Conservation (phyloP, 73 alveolate species). For the Paramecium pentaurelia region DNA sequence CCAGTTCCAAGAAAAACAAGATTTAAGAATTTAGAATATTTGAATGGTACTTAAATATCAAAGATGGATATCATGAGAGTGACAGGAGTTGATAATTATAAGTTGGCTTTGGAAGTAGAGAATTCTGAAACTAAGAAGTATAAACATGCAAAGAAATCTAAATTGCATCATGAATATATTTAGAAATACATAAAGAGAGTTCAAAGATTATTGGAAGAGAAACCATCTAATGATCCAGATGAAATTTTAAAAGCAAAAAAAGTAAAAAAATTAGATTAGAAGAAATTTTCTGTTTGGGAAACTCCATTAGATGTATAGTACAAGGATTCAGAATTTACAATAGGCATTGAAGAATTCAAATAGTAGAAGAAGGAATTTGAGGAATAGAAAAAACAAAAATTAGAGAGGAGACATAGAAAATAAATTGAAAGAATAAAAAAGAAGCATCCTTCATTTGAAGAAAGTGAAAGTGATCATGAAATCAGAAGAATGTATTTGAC, state of each 20-base stretch:
- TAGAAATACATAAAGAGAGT: constrained; percentile 42
- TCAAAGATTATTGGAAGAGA: constrained; percentile 22
- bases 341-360: constrained; percentile 51
- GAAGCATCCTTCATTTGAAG: constrained; percentile 19
- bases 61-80: constrained; percentile 60
- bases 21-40: constrained; percentile 50
- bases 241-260: constrained; percentile 43
- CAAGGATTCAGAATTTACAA: constrained; percentile 55
- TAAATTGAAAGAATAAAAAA: constrained; percentile 20
- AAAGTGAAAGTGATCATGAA: constrained; percentile 54
- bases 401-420: constrained; percentile 26
- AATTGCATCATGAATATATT: constrained; percentile 45
- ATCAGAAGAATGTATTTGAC: constrained; percentile 11
- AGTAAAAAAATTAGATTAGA: constrained; percentile 39
- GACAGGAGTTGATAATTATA: constrained; percentile 51
- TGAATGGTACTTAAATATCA: constrained; percentile 45
- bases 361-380: constrained; percentile 48
- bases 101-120: constrained; percentile 39
- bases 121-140: constrained; percentile 18
- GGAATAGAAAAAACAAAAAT: background rate
- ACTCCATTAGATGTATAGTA: constrained; percentile 54
- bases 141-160: constrained; percentile 1
- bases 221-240: constrained; percentile 41
- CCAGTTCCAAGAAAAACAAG: constrained; percentile 62
- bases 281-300: constrained; percentile 60